Evolutionary conservation across 2,329 filamentous ascomycete genomes (phyloP).

Genomic region (Xylaria sp.): DNA sequence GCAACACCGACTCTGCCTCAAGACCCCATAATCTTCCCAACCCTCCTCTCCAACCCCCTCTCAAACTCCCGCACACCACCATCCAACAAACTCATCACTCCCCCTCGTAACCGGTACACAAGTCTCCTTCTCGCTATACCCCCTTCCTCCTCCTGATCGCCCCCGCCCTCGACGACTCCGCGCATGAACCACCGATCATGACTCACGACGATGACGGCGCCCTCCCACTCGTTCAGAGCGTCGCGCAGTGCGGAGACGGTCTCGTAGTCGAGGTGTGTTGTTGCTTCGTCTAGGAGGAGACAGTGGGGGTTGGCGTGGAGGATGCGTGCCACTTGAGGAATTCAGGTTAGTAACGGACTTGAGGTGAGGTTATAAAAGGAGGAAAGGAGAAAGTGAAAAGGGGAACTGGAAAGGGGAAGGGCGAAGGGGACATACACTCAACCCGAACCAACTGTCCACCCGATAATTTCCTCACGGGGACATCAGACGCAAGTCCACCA

Average conservation of each 20-base stretch:
- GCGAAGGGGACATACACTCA: conserved; percentile 33
- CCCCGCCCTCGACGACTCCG: conserved; percentile 61
- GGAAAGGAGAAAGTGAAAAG: background rate
- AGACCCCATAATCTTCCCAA: conserved; percentile 20
- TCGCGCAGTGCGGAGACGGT: conserved; percentile 67
- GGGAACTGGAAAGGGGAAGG: background rate
- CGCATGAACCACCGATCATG: conserved; percentile 81
- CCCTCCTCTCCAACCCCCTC: conserved; percentile 23
- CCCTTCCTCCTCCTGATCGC: conserved; percentile 29
- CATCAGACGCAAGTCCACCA: conserved; percentile 65
- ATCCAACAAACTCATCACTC: conserved; percentile 50
- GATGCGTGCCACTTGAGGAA: no score
- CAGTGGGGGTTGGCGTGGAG: conserved; percentile 65
- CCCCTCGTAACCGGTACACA: conserved; percentile 40
- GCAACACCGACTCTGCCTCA: no score
- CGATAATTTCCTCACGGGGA: conserved; percentile 67
- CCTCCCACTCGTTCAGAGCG: conserved; percentile 62
- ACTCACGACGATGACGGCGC: conserved; percentile 70
- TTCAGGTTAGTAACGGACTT: background rate
- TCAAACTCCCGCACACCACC: conserved; percentile 61
- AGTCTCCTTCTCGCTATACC: no score
- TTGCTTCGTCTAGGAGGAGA: conserved; percentile 73
- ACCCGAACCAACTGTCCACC: conserved; percentile 69
- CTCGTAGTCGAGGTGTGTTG: conserved; percentile 79
- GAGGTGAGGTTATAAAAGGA: background rate